phyloP scores from a whole-genome alignment of 2,329 filamentous ascomycete genomes.

The Alternaria sp. region DNA sequence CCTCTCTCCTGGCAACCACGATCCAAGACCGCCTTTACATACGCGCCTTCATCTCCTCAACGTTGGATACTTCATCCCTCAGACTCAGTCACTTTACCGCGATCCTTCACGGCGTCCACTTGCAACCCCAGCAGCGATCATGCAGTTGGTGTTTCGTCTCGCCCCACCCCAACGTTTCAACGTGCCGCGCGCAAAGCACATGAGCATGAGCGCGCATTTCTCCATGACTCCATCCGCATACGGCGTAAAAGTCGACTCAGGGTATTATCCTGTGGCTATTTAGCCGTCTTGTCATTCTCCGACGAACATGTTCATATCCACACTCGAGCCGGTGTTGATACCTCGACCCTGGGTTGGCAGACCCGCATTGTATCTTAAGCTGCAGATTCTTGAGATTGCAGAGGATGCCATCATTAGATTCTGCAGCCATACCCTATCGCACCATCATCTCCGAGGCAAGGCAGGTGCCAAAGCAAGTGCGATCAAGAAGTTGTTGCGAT shows the following conservation, averaged over 20 bases:
- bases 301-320: not conserved
- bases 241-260: not conserved
- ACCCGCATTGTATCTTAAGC: slow-evolving; percentile 3
- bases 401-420: slow-evolving; percentile 11
- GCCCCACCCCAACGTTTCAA: slow-evolving; percentile 29
- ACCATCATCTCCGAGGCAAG: not conserved
- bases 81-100: not conserved
- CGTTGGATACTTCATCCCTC: not conserved
- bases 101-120: not conserved
- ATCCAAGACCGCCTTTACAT: not conserved
- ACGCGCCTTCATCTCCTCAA: not conserved
- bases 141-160: slow-evolving; percentile 26
- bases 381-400: slow-evolving; percentile 14
- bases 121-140: slow-evolving; percentile 23
- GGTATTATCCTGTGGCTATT: not conserved
- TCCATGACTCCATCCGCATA: not conserved
- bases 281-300: not conserved
- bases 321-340: not conserved
- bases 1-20: not conserved
- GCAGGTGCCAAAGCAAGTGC: not conserved
- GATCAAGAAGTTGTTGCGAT: not conserved
- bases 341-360: not conserved
- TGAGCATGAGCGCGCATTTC: not conserved
- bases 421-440: not conserved
- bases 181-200: slow-evolving; percentile 7